Conservation (phyloP, 163 green algal species). For the Scenedesmus sp. region DNA sequence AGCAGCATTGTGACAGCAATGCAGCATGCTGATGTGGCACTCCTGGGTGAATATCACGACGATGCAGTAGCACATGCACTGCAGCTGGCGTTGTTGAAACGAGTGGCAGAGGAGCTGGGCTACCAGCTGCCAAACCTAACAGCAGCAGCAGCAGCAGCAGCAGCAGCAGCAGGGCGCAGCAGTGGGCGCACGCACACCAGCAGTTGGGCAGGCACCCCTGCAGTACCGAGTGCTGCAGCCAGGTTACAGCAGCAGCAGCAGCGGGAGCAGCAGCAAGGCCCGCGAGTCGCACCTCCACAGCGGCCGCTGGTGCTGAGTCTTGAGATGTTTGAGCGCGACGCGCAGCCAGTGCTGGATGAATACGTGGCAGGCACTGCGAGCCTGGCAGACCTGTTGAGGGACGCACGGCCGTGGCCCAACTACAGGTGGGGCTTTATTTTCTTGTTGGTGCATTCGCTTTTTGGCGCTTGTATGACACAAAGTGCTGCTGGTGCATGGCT, state of each 20-base stretch:
- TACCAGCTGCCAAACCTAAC: neutral
- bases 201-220: neutral
- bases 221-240: neutral
- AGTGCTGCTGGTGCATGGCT: too few species aligned
- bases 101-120: neutral
- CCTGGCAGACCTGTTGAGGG: constrained; percentile 58
- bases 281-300: neutral
- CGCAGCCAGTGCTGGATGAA: constrained; percentile 69
- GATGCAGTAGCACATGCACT: constrained; percentile 64
- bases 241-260: neutral
- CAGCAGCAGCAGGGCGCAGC: neutral
- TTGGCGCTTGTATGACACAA: too few species aligned
- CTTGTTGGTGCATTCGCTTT: too few species aligned
- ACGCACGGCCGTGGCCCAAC: constrained; percentile 70
- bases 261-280: neutral
- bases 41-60: constrained; percentile 70
- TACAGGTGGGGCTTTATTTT: constrained; percentile 24
- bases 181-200: neutral
- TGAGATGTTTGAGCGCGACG: constrained; percentile 74
- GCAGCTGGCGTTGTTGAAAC: constrained; percentile 57
- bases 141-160: constrained; percentile 8
- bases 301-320: constrained; percentile 61
- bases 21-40: constrained; percentile 49
- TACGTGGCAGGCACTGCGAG: constrained; percentile 50
- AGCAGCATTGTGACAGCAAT: constrained; percentile 15